Evolutionary conservation across 306 rosid genomes (phyloP).

Genomic region (cucumber (Cucumis sativus)): Cucumber_9930_V3 NC_026659.2:24668501-24669000

Average conservation of each 20-base stretch:
- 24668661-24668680: slow-evolving; percentile 38
- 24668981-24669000: background rate
- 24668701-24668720: slow-evolving; percentile 76
- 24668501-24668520: background rate
- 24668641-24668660: background rate
- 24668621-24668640: background rate
- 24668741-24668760: slow-evolving; percentile 79
- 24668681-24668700: slow-evolving; percentile 95
- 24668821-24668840: slow-evolving; percentile 80
- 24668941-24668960: background rate
- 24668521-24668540: background rate
- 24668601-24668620: background rate
- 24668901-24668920: background rate
- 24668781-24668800: slow-evolving; percentile 84
- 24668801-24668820: slow-evolving; percentile 93
- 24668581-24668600: background rate
- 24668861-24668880: slow-evolving; percentile 9
- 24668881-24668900: background rate
- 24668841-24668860: slow-evolving; percentile 78
- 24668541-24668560: background rate
- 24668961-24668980: background rate
- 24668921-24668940: background rate
- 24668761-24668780: slow-evolving; percentile 54
- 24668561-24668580: background rate
- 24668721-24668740: slow-evolving; percentile 72